A percentile compares a stretch with the other conserved stretches of the same genome.
These are phyloP conservation scores for Suillus clintonianus DNA, from an alignment of 768 basidiomycete genomes.

Conservation along the genomic window DNA sequence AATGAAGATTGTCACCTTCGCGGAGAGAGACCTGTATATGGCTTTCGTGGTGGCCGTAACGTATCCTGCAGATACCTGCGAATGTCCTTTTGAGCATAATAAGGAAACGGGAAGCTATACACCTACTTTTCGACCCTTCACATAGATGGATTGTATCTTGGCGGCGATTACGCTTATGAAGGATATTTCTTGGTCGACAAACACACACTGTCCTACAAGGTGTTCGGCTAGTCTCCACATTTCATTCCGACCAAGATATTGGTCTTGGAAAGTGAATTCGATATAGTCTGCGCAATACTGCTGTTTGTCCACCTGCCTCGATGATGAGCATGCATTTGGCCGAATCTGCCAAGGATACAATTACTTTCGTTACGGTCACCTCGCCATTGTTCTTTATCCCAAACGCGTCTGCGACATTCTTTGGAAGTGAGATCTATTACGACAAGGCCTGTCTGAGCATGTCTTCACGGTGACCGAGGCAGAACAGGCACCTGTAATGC, in stretches of 20 bases:
- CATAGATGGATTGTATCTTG: slow-evolving; percentile 78
- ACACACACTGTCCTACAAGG: slow-evolving; percentile 78
- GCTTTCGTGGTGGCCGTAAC: slow-evolving; percentile 83
- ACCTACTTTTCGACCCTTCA: slow-evolving; percentile 64
- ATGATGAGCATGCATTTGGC: not conserved
- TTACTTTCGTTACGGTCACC: slow-evolving; percentile 71
- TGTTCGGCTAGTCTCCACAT: slow-evolving; percentile 94
- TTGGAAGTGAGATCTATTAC: slow-evolving; percentile 71
- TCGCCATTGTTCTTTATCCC: slow-evolving; percentile 71
- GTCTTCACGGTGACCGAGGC: not conserved
- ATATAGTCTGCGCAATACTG: slow-evolving; percentile 71
- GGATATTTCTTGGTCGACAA: slow-evolving; percentile 80
- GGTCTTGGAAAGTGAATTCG: slow-evolving; percentile 92
- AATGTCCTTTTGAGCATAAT: not conserved
- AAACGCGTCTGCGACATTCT: slow-evolving; percentile 71
- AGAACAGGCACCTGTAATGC: slow-evolving; percentile 57
- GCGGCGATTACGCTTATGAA: slow-evolving; percentile 85
- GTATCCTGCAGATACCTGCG: slow-evolving; percentile 77
- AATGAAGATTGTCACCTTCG: slow-evolving; percentile 91
- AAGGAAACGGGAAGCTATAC: not conserved
- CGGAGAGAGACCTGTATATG: slow-evolving; percentile 88
- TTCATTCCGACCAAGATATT: slow-evolving; percentile 93
- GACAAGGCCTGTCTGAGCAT: slow-evolving; percentile 1
- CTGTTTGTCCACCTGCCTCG: slow-evolving; percentile 64
- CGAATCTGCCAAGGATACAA: slow-evolving; percentile 4